phyloP scores from a whole-genome alignment of 441 rosid genomes.

The Metrosideros polymorpha region DNA sequence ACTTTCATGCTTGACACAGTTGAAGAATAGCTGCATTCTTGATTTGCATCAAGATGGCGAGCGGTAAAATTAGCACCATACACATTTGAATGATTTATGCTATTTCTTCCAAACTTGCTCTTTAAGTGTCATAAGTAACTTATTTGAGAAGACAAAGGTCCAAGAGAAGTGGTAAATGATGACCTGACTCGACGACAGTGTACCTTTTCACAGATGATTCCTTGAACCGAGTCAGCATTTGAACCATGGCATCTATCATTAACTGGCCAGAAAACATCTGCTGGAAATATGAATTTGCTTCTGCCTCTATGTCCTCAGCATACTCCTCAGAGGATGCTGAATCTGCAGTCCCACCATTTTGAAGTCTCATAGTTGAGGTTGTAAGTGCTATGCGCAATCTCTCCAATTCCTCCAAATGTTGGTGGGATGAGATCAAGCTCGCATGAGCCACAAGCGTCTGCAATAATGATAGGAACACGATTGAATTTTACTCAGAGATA shows the following conservation, averaged over 20 bases:
- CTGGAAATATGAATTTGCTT: slow-evolving; percentile 95
- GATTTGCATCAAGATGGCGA: neutral
- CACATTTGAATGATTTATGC: neutral
- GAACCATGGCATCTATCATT: slow-evolving; percentile 89
- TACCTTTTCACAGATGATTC: slow-evolving; percentile 81
- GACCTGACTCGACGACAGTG: neutral
- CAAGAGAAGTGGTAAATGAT: neutral
- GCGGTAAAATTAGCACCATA: neutral
- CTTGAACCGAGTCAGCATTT: slow-evolving; percentile 92
- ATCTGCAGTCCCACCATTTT: slow-evolving; percentile 68
- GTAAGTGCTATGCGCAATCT: slow-evolving; percentile 40
- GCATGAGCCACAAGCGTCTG: slow-evolving; percentile 73
- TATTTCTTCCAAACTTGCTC: neutral
- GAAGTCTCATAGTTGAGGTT: slow-evolving; percentile 55
- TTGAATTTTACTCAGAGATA: neutral
- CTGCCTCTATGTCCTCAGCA: slow-evolving; percentile 83
- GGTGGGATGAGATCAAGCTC: slow-evolving; percentile 34
- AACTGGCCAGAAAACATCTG: slow-evolving; percentile 88
- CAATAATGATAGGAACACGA: neutral
- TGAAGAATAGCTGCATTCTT: neutral
- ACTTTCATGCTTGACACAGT: neutral
- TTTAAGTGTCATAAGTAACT: neutral
- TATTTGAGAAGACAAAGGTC: neutral
- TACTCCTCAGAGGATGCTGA: slow-evolving; percentile 62
- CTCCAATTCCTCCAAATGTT: slow-evolving; percentile 71